A percentile compares a stretch with the other conserved stretches of the same genome.
Evolutionary conservation across 306 rosid genomes (phyloP).

Genomic region (Echinosophora koreensis): DNA sequence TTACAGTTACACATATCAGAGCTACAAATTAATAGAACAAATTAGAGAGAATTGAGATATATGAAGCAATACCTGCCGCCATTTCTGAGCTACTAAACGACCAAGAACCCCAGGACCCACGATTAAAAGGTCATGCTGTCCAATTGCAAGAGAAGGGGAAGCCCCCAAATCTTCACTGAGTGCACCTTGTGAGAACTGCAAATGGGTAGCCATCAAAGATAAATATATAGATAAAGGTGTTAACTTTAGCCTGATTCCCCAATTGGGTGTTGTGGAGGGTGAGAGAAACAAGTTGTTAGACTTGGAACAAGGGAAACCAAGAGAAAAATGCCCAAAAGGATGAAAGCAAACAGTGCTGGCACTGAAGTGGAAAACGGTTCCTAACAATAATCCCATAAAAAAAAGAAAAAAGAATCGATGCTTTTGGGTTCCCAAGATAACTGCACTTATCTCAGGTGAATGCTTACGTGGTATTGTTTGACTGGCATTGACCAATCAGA

Average conservation of each 20-base stretch:
- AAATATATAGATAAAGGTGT: slow-evolving; percentile 28
- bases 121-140: slow-evolving; percentile 71
- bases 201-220: slow-evolving; percentile 67
- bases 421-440: neutral
- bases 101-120: slow-evolving; percentile 98
- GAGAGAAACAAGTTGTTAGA: slow-evolving; percentile 27
- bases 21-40: neutral
- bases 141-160: slow-evolving; percentile 57
- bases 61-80: slow-evolving; percentile 72
- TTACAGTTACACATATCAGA: neutral
- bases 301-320: slow-evolving; percentile 8
- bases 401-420: neutral
- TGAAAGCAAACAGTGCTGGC: slow-evolving; percentile 5
- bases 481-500: neutral
- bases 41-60: neutral
- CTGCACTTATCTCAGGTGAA: neutral
- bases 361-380: slow-evolving; percentile 47
- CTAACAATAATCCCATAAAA: slow-evolving; percentile 57
- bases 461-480: neutral
- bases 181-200: slow-evolving; percentile 54
- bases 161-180: slow-evolving; percentile 47
- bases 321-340: slow-evolving; percentile 31
- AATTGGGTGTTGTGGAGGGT: slow-evolving; percentile 14
- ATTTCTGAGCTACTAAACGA: slow-evolving; percentile 82
- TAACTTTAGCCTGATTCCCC: slow-evolving; percentile 13